These are phyloP conservation scores for Pulveroboletus frians DNA, from an alignment of 768 basidiomycete genomes.

Conservation along the genomic window DNA sequence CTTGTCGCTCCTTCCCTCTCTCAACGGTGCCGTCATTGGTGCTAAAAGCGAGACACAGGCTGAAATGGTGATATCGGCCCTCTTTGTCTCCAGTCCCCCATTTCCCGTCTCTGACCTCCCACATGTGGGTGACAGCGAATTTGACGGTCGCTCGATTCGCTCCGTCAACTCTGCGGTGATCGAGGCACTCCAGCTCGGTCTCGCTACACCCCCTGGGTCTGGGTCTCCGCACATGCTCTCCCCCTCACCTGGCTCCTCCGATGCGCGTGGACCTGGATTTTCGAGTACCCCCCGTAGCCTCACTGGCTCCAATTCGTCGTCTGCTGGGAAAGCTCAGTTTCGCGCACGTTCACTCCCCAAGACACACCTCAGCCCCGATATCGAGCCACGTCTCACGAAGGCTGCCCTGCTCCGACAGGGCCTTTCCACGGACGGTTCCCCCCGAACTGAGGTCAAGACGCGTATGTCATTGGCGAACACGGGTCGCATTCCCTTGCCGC, in stretches of 20 bases:
- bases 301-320: slow-evolving; percentile 31
- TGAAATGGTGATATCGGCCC: slow-evolving; percentile 69
- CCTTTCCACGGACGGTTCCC: slow-evolving; percentile 35
- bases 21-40: slow-evolving; percentile 59
- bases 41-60: slow-evolving; percentile 63
- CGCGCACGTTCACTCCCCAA: slow-evolving; percentile 63
- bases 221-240: slow-evolving; percentile 39
- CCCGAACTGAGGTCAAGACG: slow-evolving; percentile 14
- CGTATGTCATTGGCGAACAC: slow-evolving; percentile 34
- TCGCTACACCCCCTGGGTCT: slow-evolving; percentile 40
- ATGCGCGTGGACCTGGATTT: slow-evolving; percentile 19
- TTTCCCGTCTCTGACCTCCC: slow-evolving; percentile 68
- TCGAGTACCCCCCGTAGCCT: slow-evolving; percentile 26
- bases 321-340: slow-evolving; percentile 51
- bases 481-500: slow-evolving; percentile 26
- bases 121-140: slow-evolving; percentile 32
- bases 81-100: slow-evolving; percentile 81
- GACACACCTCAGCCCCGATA: slow-evolving; percentile 58
- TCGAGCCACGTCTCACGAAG: slow-evolving; percentile 71
- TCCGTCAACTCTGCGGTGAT: slow-evolving; percentile 47
- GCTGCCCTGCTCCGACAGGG: slow-evolving; percentile 73
- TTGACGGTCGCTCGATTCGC: slow-evolving; percentile 33
- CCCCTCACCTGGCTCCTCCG: slow-evolving; percentile 27
- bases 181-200: slow-evolving; percentile 36
- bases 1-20: slow-evolving; percentile 64